These are phyloP conservation scores for Sporothrix brasiliensis DNA, from an alignment of 2,329 filamentous ascomycete species.

Conservation along the genomic window DNA sequence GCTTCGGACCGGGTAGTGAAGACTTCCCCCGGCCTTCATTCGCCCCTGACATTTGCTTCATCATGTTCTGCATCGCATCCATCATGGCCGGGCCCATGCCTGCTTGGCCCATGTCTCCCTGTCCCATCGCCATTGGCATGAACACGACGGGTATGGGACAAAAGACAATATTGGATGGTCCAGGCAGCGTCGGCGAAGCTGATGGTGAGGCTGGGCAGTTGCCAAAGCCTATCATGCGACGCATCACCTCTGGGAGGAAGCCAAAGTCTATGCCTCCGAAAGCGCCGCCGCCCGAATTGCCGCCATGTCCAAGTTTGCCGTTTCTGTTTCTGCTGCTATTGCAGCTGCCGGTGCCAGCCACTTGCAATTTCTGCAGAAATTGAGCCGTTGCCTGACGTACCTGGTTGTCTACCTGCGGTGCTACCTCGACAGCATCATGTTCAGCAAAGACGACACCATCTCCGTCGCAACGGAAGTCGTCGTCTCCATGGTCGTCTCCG, in stretches of 20 bases:
- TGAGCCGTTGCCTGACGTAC: conserved; percentile 2
- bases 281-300: background rate
- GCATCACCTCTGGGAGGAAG: conserved; percentile 1
- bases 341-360: no score
- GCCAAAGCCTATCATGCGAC: conserved; percentile 20
- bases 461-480: background rate
- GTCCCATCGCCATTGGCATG: background rate
- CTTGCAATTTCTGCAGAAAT: conserved; percentile 22
- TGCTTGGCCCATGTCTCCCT: background rate
- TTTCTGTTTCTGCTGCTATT: background rate
- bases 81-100: background rate
- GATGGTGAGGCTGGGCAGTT: background rate
- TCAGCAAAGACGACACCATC: background rate
- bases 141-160: conserved; percentile 10
- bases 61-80: background rate
- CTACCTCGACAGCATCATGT: background rate
- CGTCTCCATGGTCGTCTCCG: background rate
- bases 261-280: conserved; percentile 1
- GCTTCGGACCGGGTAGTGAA: background rate
- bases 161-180: background rate
- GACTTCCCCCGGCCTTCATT: no score
- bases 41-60: background rate
- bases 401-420: background rate
- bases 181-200: background rate
- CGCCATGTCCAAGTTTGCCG: background rate